Conservation (phyloP, 1,284 basidiomycete genomes). For the Gomphus sp. region DNA sequence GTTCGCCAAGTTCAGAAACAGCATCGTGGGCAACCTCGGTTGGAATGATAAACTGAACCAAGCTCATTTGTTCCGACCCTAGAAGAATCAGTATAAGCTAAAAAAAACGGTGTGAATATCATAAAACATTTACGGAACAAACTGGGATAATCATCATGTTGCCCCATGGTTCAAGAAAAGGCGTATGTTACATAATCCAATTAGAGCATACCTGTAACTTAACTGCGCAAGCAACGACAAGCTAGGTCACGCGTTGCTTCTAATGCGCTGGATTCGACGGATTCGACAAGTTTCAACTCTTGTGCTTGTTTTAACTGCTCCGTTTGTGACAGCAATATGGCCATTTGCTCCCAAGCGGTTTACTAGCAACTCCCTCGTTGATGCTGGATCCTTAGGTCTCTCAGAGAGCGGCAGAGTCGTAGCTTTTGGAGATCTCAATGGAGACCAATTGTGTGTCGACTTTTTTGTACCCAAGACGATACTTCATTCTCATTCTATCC, state of each 20-base stretch:
- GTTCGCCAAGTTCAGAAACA: slow-evolving; percentile 89
- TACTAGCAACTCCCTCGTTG: slow-evolving; percentile 76
- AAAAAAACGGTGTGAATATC: not conserved
- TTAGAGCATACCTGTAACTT: not conserved
- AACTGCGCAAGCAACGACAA: not conserved
- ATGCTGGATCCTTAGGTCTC: slow-evolving; percentile 77
- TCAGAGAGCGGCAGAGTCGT: slow-evolving; percentile 63
- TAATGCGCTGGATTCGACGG: slow-evolving; percentile 1
- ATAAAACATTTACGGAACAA: slow-evolving; percentile 60
- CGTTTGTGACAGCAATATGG: slow-evolving; percentile 41
- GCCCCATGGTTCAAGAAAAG: slow-evolving; percentile 33
- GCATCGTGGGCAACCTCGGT: slow-evolving; percentile 97
- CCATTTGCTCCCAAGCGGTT: slow-evolving; percentile 81
- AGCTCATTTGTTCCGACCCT: slow-evolving; percentile 96
- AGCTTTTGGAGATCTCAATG: slow-evolving; percentile 92
- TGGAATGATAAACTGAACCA: slow-evolving; percentile 97
- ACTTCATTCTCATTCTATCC: not conserved
- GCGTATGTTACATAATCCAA: not conserved
- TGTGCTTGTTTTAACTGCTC: not conserved
- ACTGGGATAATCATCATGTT: slow-evolving; percentile 63
- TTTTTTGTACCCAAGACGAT: not conserved
- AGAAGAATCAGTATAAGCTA: not conserved
- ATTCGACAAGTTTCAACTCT: not conserved
- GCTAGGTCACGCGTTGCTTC: not conserved
- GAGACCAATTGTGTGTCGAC: slow-evolving; percentile 79